phyloP scores from a whole-genome alignment of 306 rosid genomes.

The Morella rubra region DNA sequence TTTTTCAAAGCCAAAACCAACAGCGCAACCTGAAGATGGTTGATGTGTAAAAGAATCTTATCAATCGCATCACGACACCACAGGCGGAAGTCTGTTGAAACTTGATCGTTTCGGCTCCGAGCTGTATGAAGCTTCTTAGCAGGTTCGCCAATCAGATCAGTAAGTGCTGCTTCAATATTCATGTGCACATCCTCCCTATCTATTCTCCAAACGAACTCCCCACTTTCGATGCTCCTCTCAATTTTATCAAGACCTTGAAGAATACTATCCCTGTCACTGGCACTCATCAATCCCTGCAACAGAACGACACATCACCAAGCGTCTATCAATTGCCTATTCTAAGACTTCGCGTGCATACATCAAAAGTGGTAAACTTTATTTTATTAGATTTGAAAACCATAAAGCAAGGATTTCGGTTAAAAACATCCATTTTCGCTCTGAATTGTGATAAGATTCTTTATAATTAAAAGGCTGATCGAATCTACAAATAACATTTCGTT shows the following conservation, averaged over 20 bases:
- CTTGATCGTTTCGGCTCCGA: constrained; percentile 91
- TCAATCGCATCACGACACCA: constrained; percentile 96
- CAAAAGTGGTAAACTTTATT: neutral
- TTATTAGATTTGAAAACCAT: neutral
- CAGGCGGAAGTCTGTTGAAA: constrained; percentile 66
- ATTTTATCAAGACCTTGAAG: constrained; percentile 67
- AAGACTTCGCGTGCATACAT: neutral
- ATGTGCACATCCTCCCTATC: constrained; percentile 96
- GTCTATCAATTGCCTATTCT: neutral
- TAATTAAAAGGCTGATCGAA: no score
- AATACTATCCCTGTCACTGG: constrained; percentile 64
- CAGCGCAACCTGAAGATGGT: constrained; percentile 64
- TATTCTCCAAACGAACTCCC: constrained; percentile 85
- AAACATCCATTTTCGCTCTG: neutral
- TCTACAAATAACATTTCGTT: neutral
- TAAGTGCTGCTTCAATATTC: constrained; percentile 96
- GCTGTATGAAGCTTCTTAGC: constrained; percentile 96
- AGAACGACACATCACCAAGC: neutral
- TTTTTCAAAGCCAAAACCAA: constrained; percentile 60
- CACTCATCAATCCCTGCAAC: constrained; percentile 67
- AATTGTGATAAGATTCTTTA: no score
- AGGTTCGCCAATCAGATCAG: constrained; percentile 90
- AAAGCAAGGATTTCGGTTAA: neutral
- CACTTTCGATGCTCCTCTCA: constrained; percentile 64
- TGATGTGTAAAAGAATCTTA: constrained; percentile 47